A percentile compares a stretch with the other conserved stretches of the same genome.
These are phyloP conservation scores for Takashimella koratensis DNA, from an alignment of 1,284 basidiomycete genomes.

Conservation along the genomic window DNA sequence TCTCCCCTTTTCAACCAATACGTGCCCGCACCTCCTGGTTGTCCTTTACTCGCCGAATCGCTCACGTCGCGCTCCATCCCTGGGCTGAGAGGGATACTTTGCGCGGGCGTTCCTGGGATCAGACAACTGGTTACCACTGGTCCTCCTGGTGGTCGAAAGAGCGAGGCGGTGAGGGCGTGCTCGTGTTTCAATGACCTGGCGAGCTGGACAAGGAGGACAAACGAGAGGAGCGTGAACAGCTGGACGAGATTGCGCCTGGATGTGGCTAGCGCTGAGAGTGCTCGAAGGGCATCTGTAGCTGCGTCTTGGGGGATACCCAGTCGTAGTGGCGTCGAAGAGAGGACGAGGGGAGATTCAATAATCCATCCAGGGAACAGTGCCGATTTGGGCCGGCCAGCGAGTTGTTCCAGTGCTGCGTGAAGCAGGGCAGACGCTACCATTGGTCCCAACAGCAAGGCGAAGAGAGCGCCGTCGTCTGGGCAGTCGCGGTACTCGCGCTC, in stretches of 20 bases:
- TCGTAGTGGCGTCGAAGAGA: slow-evolving; percentile 40
- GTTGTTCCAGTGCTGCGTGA: slow-evolving; percentile 52
- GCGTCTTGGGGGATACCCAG: slow-evolving; percentile 16
- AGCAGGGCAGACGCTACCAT: slow-evolving; percentile 65
- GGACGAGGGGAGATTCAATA: slow-evolving; percentile 63
- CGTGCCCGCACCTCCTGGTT: slow-evolving; percentile 10
- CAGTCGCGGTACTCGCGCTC: slow-evolving; percentile 55
- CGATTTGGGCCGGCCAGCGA: slow-evolving; percentile 27
- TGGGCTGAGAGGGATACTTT: not conserved
- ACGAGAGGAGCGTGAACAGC: slow-evolving; percentile 71
- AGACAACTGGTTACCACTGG: not conserved
- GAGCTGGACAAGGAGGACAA: slow-evolving; percentile 71
- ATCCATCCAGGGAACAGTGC: slow-evolving; percentile 63
- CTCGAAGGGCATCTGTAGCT: slow-evolving; percentile 48
- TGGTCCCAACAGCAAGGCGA: slow-evolving; percentile 72
- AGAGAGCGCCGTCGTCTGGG: slow-evolving; percentile 75
- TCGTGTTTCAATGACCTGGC: slow-evolving; percentile 70
- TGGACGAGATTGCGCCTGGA: slow-evolving; percentile 73
- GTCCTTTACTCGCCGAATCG: slow-evolving; percentile 1
- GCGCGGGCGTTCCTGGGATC: not conserved
- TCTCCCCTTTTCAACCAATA: slow-evolving; percentile 46
- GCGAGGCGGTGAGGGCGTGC: slow-evolving; percentile 23
- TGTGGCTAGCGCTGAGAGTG: slow-evolving; percentile 62
- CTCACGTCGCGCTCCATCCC: slow-evolving; percentile 27
- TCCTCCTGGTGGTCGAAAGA: not conserved